These are phyloP conservation scores for Crithidia fasciculata DNA, from an alignment of 208 protist species.

Conservation along the genomic window DNA sequence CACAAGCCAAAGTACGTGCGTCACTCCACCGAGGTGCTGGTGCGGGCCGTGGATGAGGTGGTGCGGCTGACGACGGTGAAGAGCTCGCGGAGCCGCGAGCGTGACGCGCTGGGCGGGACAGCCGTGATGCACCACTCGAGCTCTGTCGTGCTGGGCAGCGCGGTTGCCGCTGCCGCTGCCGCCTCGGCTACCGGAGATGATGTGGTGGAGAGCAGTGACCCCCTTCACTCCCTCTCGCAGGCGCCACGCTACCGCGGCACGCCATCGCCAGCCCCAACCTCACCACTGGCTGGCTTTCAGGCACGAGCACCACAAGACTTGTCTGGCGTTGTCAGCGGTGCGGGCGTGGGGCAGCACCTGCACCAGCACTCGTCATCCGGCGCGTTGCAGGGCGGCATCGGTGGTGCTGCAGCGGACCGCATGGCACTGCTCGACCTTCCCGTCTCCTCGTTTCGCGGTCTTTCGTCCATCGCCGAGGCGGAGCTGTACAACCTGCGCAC, in stretches of 20 bases:
- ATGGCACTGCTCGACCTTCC: slow-evolving; percentile 8
- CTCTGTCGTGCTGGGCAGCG: slow-evolving; percentile 14
- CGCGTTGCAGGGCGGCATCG: no score
- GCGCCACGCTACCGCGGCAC: background rate
- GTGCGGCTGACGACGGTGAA: slow-evolving; percentile 24
- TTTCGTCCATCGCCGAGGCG: slow-evolving; percentile 29
- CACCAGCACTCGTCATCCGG: no score
- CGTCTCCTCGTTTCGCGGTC: slow-evolving; percentile 27
- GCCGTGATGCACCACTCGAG: slow-evolving; percentile 17
- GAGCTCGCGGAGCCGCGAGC: slow-evolving; percentile 12
- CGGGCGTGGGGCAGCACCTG: background rate
- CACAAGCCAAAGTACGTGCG: slow-evolving; percentile 37
- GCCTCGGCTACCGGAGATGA: slow-evolving; percentile 3
- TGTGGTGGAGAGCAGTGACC: slow-evolving; percentile 8
- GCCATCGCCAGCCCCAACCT: slow-evolving; percentile 8
- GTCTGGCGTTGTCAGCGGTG: background rate
- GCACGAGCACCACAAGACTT: background rate
- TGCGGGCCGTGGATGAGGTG: slow-evolving; percentile 36
- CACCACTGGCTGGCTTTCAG: background rate
- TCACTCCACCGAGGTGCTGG: slow-evolving; percentile 23
- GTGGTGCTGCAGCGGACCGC: background rate
- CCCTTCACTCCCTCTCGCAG: slow-evolving; percentile 4
- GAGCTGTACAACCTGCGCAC: slow-evolving; percentile 21
- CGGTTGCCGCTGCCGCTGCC: background rate
- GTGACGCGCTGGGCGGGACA: slow-evolving; percentile 20